phyloP scores from a whole-genome alignment of 106 monocot genomes.

The Gastrodia elata region DNA sequence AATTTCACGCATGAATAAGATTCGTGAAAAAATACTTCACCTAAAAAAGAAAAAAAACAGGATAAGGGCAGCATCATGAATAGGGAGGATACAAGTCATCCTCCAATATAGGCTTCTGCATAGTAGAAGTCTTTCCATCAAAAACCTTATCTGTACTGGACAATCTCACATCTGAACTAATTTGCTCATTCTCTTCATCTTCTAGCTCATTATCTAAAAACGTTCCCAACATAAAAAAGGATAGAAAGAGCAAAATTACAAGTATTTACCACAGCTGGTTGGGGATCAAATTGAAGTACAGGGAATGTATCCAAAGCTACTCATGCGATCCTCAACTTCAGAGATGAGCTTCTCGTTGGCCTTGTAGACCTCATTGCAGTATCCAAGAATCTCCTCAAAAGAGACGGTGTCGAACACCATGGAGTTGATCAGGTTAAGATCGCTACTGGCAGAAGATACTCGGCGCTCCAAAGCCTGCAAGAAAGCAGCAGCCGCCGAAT shows the following conservation, averaged over 20 bases:
- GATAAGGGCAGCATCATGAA: not conserved
- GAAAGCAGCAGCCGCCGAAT: constrained; percentile 54
- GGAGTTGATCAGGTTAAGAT: constrained; percentile 59
- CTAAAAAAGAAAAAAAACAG: not conserved
- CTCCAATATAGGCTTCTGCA: constrained; percentile 16
- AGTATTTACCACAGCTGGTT: not conserved
- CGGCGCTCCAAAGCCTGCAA: constrained; percentile 34
- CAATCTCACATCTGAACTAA: constrained; percentile 11
- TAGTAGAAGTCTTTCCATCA: not conserved
- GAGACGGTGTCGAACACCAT: constrained; percentile 72
- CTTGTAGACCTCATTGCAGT: constrained; percentile 62
- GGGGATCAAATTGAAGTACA: constrained; percentile 20
- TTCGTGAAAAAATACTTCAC: not conserved
- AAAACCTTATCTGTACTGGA: not conserved
- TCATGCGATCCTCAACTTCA: constrained; percentile 37
- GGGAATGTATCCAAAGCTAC: constrained; percentile 44
- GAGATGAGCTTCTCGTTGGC: constrained; percentile 30
- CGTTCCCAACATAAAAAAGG: not conserved
- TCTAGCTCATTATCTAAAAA: constrained; percentile 19
- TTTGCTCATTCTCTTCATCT: constrained; percentile 13
- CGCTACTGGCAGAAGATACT: constrained; percentile 29
- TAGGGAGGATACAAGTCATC: constrained; percentile 60
- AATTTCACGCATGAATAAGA: not conserved
- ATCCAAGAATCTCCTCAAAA: constrained; percentile 85
- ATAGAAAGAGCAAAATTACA: not conserved